A percentile compares a stretch with the other conserved stretches of the same genome.
Conservation (phyloP, 2,329 filamentous ascomycete genomes). For the Davidsoniella eucalypti region DNA sequence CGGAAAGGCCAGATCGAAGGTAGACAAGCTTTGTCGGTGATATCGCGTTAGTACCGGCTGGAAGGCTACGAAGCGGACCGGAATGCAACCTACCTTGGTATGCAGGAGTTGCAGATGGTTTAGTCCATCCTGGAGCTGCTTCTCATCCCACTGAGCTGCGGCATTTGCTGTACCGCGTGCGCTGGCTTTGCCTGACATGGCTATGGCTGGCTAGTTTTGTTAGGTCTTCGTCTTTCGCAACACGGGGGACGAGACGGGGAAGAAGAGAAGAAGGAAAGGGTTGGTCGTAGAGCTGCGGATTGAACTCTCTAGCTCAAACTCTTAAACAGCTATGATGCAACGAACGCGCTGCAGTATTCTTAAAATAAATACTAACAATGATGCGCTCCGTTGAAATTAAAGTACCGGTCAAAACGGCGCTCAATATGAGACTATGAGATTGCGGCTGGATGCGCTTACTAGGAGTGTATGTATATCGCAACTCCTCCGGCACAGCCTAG, state of each 20-base stretch:
- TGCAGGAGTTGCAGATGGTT: slow-evolving; percentile 12
- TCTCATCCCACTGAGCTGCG: slow-evolving; percentile 8
- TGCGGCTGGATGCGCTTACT: no score
- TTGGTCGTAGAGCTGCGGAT: no score
- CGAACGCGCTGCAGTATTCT: no score
- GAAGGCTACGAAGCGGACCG: background rate
- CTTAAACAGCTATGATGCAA: background rate
- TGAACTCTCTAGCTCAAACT: no score
- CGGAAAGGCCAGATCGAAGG: slow-evolving; percentile 11
- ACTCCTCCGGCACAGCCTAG: no score
- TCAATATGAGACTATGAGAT: no score
- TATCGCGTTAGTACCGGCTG: background rate
- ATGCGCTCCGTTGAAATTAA: no score
- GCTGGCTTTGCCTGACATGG: slow-evolving; percentile 11
- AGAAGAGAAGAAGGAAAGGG: background rate
- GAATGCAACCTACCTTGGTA: slow-evolving; percentile 10
- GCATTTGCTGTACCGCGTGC: slow-evolving; percentile 10
- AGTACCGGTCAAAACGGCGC: no score
- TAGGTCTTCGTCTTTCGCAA: background rate
- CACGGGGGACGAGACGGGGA: background rate
- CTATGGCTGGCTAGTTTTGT: background rate
- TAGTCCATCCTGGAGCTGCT: slow-evolving; percentile 11
- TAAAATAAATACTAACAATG: no score
- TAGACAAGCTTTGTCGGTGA: slow-evolving; percentile 9
- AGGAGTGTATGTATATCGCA: no score